Base-by-base conservation (phyloP, 441 rosid genomes). In the Erodium moschatum region DNA sequence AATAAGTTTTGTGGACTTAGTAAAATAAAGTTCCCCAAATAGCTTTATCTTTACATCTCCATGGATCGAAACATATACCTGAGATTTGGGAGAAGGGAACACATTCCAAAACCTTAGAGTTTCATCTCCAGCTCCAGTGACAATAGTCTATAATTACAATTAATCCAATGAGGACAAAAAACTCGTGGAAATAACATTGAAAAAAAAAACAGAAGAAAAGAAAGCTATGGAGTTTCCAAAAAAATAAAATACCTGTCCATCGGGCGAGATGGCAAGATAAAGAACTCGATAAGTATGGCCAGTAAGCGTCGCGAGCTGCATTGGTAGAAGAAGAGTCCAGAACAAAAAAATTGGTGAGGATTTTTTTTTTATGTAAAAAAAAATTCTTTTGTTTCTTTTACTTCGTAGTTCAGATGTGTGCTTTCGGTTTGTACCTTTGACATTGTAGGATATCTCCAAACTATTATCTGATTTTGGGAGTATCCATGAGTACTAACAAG, bases 121-220 rank as follows among this genome's bases (percentile, higher is more conserved):
- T 79, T 94, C 99, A 60, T 94, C 99, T 62, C 99, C 99, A 66
- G 99, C 99, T 76, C 99, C 99, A 0, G 99, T 94, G 66, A 94
- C 97, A 76, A 94, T 89, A 20, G 97, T 94, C 91, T 89, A 85
- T 75, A 73, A 9, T 18, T 15, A 52, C 60, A 52, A 15, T 4
- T 15, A 13, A 5, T 52, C 5, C 21, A 52, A 15, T 16, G 2
- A 16, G 10, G 4, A 52, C 5, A 15, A 5, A n/a, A n/a, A 48
- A 12, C 7, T 38, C 44, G 44, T 7, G 44, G 8, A 38, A 38
- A 38, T 5, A 50, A 15, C 56, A 50, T 12, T 15, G 21, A 18
- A 52, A 15, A 70, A 10, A 2, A n/a, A 7, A 2, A 5, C 0
- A 1, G 4, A 52, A 0, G 16, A n/a, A n/a, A 44, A 13, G 27